Evolutionary conservation across 495 filamentous ascomycete genomes (phyloP), one percentile per base, ranked within the genome.

Genomic region (Penicillium canescens): DNA sequence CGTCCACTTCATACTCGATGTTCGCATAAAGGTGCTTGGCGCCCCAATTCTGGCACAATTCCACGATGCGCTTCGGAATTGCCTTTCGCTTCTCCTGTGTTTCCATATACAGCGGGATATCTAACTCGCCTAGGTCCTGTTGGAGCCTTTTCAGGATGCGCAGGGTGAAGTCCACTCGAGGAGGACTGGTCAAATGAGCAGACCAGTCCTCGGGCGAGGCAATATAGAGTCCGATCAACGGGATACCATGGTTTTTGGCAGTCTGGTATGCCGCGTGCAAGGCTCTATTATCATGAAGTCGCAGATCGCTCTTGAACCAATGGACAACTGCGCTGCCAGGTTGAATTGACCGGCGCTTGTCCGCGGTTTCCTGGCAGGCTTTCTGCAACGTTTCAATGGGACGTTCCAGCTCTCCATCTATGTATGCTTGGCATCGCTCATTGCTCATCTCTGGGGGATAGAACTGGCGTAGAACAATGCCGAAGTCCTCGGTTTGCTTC

Each of bases 281-380:
- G 0, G 84, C 84, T 14, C 85, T 85, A 60, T 96, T 96, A 61
- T 96, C 92, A 6, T 71, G 60, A 1, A 80, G 75, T 6, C 92
- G 78, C 42, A 96, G 69, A 67, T 96, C 92, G 50, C 82, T 84
- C 67, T 95, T 94, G 73, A 92, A 96, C 92, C 92, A 96, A 71
- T 96, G 89, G 6, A 96, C 82, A 0, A 96, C 90, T 0, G 86
- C 84, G 24, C 82, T 74, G 33, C 80, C 79, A 3, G 81, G 70
- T 8, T 64, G 50, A 3, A 86, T 74, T 1, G 69, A 61, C 23
- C 68, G 56, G 0, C 84, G 74, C n/a, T 56, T 56, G 1, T 68
- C 50, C 0, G 67, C 60, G 1, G 85, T 88, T 7, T 82, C 79
- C 23, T 69, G 56, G 13, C 85, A 77, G 0, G 84, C 81, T 4